Percentiles rank a stretch among this genome's conserved stretches.
Conservation (phyloP, 495 filamentous ascomycete species). For the Penicilliopsis zonata region DNA sequence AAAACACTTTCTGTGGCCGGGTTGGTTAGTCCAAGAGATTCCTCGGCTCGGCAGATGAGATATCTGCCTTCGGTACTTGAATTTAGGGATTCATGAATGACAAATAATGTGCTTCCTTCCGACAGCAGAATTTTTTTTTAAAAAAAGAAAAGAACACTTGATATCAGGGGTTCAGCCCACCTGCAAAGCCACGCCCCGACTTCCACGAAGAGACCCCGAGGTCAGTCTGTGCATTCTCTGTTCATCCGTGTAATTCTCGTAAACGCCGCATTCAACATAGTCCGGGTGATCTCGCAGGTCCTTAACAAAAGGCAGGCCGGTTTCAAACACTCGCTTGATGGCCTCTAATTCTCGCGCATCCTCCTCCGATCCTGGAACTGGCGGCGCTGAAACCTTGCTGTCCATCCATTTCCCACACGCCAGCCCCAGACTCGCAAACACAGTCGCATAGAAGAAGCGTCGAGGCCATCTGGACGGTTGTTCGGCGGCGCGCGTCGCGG, state of each 20-base stretch:
- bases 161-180: slow-evolving; percentile 10
- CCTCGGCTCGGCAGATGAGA: too few species aligned
- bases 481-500: slow-evolving; percentile 7
- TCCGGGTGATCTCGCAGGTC: slow-evolving; percentile 38
- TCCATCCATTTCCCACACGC: slow-evolving; percentile 14
- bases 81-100: too few species aligned
- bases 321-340: slow-evolving; percentile 17
- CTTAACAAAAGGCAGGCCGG: slow-evolving; percentile 40
- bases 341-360: slow-evolving; percentile 13
- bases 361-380: slow-evolving; percentile 18
- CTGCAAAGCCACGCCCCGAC: slow-evolving; percentile 30
- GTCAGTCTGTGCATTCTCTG: slow-evolving; percentile 24
- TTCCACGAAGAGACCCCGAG: slow-evolving; percentile 27
- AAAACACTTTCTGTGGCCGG: slow-evolving; percentile 39
- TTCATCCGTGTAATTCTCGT: slow-evolving; percentile 32
- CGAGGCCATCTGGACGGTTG: slow-evolving; percentile 24
- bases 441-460: slow-evolving; percentile 20
- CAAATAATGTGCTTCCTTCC: too few species aligned
- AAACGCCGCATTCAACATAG: slow-evolving; percentile 43
- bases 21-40: too few species aligned
- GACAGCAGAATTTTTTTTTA: not conserved
- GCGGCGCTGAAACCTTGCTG: slow-evolving; percentile 16
- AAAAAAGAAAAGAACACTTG: not conserved
- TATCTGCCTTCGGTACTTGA: too few species aligned
- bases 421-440: slow-evolving; percentile 25